Base-by-base conservation (phyloP, 2,329 filamentous ascomycete genomes). In the Scedosporium minutisporum region DNA sequence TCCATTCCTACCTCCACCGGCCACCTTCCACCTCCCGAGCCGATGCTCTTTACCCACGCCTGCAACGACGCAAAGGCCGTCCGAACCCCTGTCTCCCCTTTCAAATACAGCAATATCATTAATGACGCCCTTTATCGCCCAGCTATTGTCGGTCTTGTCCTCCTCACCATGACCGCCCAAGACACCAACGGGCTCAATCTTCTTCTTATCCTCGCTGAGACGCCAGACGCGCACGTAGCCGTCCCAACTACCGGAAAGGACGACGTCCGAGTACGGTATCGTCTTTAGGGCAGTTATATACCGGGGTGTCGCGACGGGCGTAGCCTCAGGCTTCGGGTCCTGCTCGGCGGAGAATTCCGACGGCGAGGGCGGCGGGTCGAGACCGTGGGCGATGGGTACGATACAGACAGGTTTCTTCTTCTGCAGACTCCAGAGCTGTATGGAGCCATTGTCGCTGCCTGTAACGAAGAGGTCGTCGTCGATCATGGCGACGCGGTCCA, bases 391-490 rank as follows among this genome's bases (percentile, higher is more conserved):
- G 33, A 90, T 80, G 2, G 88, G 83, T 55, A 95, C 77, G 3
- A 90, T 89, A 74, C 87, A 89, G 9, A 99, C 80, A 0, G 95
- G 89, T 75, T 97, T 97, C 82, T 99, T 99, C 79, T 96, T 96
- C 72, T 93, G 84, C 23, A 92, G 81, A 65, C 87, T 91, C 93
- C 93, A 97, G 12, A 97, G 82, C 1, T 87, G 88, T 60, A 99
- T 80, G 5, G 88, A 84, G 61, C 95, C 95, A 68, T 95, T 96
- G 76, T 99, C 93, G 64, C 90, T 90, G 23, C 93, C 95, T 0
- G 95, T 99, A 65, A 99, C 87, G 71, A 97, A 99, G 23, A 87
- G 88, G 71, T 88, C 88, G 70, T 89, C 92, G 75, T 89, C 95
- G 70, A 99, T 84, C 79, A 96, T 91, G 64, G 93, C 89, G 27